Base-by-base conservation (phyloP, 2,329 filamentous ascomycete genomes). In the Hypoxylon sp. region DNA sequence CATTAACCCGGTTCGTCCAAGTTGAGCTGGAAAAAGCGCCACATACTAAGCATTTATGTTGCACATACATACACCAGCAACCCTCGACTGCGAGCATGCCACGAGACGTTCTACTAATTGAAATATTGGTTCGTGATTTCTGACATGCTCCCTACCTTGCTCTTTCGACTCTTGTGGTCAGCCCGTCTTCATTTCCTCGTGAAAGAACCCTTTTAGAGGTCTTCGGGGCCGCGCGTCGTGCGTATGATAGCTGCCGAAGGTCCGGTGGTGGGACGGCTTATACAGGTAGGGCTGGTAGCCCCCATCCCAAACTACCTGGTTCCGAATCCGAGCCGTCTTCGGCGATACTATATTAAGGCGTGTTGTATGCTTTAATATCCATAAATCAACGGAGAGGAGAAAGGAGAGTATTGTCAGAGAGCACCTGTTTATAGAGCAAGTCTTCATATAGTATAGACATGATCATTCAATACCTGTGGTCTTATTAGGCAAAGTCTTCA, bases 171-270 rank as follows among this genome's bases (percentile, higher is more conserved):
- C 35, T 51, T 51, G 58, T 35, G 25, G 50, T 37, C 22, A 20
- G 13, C 46, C 4, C 7, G 13, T 33, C 37, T 31, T 25, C 44
- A 54, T 46, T 46, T 59, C 20, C 31, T 37, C 25, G 25, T 30
- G 33, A 30, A 25, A 30, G 33, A 6, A 27, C 20, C 51, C 27
- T 30, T 40, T 35, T 40, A 59, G 33, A 27, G 35, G 30, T 40
- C 57, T 58, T 42, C 68, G 68, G 64, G 64, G 68, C 68, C 68
- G 68, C 68, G 68, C 68, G 68, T 70, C 68, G 59, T 63, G 53
- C 42, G 37, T 64, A 30, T 17, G 35, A 68, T 64, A 42, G 37
- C 61, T 65, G 61, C 68, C 65, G 65, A 70, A 44, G 54, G 64
- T 62, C 68, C 68, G 68, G 64, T 66, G 35, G 51, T 61, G 61